Evolutionary conservation across 495 filamentous ascomycete genomes (phyloP).

Genomic region (Aeminium ludgeri): DNA sequence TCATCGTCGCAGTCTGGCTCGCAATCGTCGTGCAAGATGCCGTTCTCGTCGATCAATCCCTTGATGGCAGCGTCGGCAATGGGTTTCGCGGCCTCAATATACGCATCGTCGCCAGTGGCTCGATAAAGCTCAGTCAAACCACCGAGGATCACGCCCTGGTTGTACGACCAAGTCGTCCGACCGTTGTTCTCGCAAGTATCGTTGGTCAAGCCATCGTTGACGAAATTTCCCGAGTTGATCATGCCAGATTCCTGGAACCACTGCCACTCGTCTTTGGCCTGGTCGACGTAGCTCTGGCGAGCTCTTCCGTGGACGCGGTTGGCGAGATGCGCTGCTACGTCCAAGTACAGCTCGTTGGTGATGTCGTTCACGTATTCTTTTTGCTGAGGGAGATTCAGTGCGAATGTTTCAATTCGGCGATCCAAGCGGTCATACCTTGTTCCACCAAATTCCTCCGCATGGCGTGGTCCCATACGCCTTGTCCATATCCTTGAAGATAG

Average conservation of each 20-base stretch:
- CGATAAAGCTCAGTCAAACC: constrained; percentile 50
- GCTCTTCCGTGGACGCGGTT: constrained; percentile 34
- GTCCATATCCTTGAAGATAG: constrained; percentile 42
- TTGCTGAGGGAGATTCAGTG: too few species aligned
- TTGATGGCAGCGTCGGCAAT: constrained; percentile 53
- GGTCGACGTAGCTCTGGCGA: constrained; percentile 40
- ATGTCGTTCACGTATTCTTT: constrained; percentile 48
- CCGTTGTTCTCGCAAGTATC: constrained; percentile 49
- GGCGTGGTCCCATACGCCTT: constrained; percentile 26
- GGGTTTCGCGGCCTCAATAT: constrained; percentile 36
- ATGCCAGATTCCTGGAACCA: constrained; percentile 55
- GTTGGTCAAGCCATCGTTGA: constrained; percentile 54
- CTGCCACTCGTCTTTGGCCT: constrained; percentile 42
- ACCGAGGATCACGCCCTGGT: constrained; percentile 65
- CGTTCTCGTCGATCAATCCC: constrained; percentile 36
- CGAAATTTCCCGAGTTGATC: constrained; percentile 44
- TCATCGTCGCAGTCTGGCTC: constrained; percentile 50
- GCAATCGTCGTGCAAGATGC: constrained; percentile 49
- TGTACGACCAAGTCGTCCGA: constrained; percentile 53
- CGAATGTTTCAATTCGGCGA: too few species aligned
- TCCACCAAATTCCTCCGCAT: constrained; percentile 56
- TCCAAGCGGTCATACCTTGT: constrained; percentile 30
- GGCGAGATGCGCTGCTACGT: constrained; percentile 57
- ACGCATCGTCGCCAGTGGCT: constrained; percentile 36
- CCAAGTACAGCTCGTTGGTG: constrained; percentile 60